phyloP scores from a whole-genome alignment of 768 basidiomycete species.

The Cantharellus anzutake region DNA sequence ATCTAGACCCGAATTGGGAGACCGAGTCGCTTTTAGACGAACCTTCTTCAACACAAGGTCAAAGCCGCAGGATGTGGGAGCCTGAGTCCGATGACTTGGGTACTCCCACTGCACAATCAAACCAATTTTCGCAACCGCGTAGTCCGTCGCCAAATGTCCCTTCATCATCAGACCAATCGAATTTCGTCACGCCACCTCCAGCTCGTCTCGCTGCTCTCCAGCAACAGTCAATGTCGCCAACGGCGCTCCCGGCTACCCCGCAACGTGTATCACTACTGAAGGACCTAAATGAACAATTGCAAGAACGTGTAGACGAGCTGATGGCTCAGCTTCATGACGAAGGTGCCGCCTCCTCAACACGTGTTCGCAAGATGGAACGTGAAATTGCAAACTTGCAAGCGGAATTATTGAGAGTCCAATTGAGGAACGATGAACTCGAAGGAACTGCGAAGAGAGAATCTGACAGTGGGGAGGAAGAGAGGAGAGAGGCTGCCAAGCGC shows the following conservation, averaged over 20 bases:
- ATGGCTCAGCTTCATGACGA: not conserved
- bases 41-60: too few species aligned
- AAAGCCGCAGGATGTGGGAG: not conserved
- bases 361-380: conserved; percentile 53
- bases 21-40: too few species aligned
- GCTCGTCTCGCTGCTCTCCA: not conserved
- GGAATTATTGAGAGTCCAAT: conserved; percentile 60
- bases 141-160: not conserved
- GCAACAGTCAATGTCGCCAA: not conserved
- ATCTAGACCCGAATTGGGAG: too few species aligned
- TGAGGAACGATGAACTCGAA: conserved; percentile 51
- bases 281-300: not conserved
- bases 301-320: not conserved
- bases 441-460: conserved; percentile 35
- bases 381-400: conserved; percentile 59
- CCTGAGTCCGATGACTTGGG: not conserved
- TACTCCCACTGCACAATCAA: not conserved
- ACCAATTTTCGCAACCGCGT: not conserved
- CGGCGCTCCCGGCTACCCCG: not conserved
- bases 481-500: not conserved
- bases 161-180: not conserved
- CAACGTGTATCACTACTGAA: not conserved
- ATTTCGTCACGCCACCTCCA: not conserved
- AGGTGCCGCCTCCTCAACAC: conserved; percentile 26
- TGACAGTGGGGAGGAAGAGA: conserved; percentile 17